These are phyloP conservation scores for Penicillium bovifimosum DNA, from an alignment of 495 filamentous ascomycete genomes.

Conservation along the genomic window DNA sequence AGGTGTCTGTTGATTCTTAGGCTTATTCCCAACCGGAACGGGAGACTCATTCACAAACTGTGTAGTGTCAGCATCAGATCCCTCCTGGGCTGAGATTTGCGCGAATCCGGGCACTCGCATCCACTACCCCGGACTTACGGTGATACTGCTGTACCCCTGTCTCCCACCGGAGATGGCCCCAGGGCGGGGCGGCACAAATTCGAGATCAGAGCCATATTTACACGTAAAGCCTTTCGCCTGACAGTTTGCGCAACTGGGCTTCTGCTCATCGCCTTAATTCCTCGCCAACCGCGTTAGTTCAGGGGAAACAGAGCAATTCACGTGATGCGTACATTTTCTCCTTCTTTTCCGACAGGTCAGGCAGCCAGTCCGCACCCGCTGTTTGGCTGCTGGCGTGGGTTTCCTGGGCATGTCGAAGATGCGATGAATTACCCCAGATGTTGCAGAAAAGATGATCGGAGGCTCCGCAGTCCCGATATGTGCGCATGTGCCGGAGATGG, in stretches of 20 bases:
- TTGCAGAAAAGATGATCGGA: conserved; percentile 11
- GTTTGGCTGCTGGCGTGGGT: conserved; percentile 24
- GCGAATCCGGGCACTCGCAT: not conserved
- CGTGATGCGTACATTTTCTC: conserved; percentile 21
- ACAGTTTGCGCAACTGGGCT: conserved; percentile 26
- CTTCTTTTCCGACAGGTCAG: conserved; percentile 24
- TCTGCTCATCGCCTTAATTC: conserved; percentile 22
- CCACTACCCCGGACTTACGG: conserved; percentile 7
- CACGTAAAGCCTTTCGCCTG: conserved; percentile 25
- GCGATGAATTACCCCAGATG: conserved; percentile 15
- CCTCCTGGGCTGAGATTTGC: not conserved
- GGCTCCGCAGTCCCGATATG: conserved; percentile 17
- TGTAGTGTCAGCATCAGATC: not conserved
- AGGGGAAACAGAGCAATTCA: not conserved
- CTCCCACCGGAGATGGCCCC: conserved; percentile 3
- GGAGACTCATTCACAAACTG: conserved; percentile 27
- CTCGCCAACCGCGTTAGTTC: not conserved
- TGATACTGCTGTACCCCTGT: conserved; percentile 18
- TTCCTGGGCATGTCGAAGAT: conserved; percentile 18
- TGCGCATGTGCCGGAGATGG: conserved; percentile 7
- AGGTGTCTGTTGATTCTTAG: not conserved
- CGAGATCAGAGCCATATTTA: conserved; percentile 23
- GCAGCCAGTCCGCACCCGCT: conserved; percentile 25
- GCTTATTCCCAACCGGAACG: not conserved
- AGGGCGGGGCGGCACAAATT: conserved; percentile 17